Percentiles rank a stretch among this genome's conserved stretches.
Conservation (phyloP, 768 basidiomycete genomes). For the Ramaria rubella region DNA sequence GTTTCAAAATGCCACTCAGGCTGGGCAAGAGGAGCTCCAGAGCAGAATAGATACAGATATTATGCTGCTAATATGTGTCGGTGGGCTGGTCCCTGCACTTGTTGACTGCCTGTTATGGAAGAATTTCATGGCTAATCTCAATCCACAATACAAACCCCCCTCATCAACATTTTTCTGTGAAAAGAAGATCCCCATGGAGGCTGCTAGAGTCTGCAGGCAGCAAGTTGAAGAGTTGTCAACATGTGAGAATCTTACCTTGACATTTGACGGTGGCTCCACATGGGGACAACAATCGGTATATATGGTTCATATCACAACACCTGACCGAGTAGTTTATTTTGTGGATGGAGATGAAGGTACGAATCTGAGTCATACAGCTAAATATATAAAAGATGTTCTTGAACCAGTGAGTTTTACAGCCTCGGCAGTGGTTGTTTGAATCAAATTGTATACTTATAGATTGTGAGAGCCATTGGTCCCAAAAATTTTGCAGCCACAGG, state of each 20-base stretch:
- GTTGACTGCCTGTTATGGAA: conserved; percentile 21
- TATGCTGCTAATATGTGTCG: conserved; percentile 20
- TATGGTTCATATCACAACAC: conserved; percentile 17
- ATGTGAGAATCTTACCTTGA: conserved; percentile 13
- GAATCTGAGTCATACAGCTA: neutral
- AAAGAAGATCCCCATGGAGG: conserved; percentile 16
- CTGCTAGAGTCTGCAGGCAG: conserved; percentile 2
- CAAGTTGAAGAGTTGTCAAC: neutral
- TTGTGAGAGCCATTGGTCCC: too few species aligned
- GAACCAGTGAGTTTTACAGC: neutral
- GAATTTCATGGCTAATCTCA: conserved; percentile 17
- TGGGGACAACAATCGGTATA: conserved; percentile 17
- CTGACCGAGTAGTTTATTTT: neutral
- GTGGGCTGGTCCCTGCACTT: conserved; percentile 20
- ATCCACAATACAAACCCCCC: conserved; percentile 10
- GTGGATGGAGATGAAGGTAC: neutral
- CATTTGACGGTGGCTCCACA: conserved; percentile 19
- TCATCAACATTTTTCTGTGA: conserved; percentile 13
- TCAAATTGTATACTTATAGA: neutral
- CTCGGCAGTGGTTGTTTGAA: too few species aligned
- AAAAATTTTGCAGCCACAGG: too few species aligned
- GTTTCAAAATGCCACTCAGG: neutral
- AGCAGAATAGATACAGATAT: conserved; percentile 16
- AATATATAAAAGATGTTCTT: neutral
- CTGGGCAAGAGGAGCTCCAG: neutral